These are phyloP conservation scores for Tephrocybe rancida DNA, from an alignment of 768 basidiomycete genomes.

Conservation along the genomic window DNA sequence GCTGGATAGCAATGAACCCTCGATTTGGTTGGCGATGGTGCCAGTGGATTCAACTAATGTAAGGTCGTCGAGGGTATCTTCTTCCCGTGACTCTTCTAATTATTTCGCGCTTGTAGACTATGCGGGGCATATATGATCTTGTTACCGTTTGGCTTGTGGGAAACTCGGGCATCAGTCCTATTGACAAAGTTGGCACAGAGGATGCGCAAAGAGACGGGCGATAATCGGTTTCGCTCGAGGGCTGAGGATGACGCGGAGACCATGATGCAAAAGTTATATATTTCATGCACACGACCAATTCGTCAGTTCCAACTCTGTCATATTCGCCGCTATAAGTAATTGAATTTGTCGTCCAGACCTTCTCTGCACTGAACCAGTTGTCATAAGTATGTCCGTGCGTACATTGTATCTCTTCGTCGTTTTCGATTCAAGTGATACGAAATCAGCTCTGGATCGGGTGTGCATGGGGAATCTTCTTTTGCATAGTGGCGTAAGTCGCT, in stretches of 20 bases:
- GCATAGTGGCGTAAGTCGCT: conserved; percentile 55
- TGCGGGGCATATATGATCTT: conserved; percentile 51
- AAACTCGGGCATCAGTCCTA: conserved; percentile 75
- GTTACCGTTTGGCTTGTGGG: conserved; percentile 60
- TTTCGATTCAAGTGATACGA: background rate
- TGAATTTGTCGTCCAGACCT: conserved; percentile 45
- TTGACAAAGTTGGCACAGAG: conserved; percentile 65
- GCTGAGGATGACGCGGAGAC: conserved; percentile 64
- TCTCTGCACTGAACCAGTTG: conserved; percentile 72
- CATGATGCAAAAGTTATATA: conserved; percentile 58
- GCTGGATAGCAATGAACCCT: conserved; percentile 63
- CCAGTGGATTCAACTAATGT: conserved; percentile 79
- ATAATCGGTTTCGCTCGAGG: conserved; percentile 61
- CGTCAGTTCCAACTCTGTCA: conserved; percentile 42
- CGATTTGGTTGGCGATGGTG: conserved; percentile 80
- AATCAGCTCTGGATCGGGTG: conserved; percentile 68
- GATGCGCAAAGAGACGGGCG: conserved; percentile 64
- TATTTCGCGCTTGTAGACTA: conserved; percentile 36
- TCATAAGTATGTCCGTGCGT: conserved; percentile 70
- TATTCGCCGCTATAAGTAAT: background rate
- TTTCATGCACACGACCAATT: conserved; percentile 72
- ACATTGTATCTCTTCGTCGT: conserved; percentile 34
- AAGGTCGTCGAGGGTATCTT: conserved; percentile 5
- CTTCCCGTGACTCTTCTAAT: background rate
- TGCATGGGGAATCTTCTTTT: conserved; percentile 78